phyloP scores from a whole-genome alignment of 768 basidiomycete genomes.

The Mycena rebaudengoi region DNA sequence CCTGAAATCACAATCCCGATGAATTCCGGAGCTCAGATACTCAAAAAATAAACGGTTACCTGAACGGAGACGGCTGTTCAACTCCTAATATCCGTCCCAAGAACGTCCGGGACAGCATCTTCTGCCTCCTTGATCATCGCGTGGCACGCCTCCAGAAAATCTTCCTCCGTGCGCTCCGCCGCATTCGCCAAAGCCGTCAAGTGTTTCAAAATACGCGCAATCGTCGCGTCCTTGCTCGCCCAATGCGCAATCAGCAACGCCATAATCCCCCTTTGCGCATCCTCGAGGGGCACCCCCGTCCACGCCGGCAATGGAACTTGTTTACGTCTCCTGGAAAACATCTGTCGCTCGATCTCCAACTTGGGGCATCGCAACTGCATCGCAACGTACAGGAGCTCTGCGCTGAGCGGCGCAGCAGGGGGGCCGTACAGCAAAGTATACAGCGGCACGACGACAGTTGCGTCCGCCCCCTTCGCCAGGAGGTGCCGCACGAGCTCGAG shows the following conservation, averaged over 20 bases:
- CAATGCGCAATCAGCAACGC: conserved; percentile 7
- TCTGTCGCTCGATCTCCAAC: background rate
- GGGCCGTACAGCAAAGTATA: background rate
- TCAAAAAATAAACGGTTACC: no score
- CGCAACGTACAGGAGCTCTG: conserved; percentile 4
- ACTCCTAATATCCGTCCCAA: no score
- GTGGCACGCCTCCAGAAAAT: background rate
- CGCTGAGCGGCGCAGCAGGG: background rate
- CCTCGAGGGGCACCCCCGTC: conserved; percentile 4
- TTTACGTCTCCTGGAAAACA: background rate
- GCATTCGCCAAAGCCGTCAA: conserved; percentile 40
- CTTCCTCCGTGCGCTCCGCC: conserved; percentile 24
- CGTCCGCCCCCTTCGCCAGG: conserved; percentile 9
- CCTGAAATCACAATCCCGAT: no score
- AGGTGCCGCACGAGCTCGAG: background rate
- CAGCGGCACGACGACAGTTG: background rate
- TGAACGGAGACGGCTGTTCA: no score
- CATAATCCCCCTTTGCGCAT: background rate
- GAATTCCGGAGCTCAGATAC: no score
- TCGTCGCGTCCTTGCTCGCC: background rate
- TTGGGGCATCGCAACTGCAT: background rate
- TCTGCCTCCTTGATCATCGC: conserved; percentile 17
- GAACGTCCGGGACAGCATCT: background rate
- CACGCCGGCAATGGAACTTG: no score
- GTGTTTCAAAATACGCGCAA: conserved; percentile 36